A percentile compares a stretch with the other conserved stretches of the same genome.
Evolutionary conservation across 257 asterid genomes (phyloP).

Genomic region (Nicotiana obtusifolia): DNA sequence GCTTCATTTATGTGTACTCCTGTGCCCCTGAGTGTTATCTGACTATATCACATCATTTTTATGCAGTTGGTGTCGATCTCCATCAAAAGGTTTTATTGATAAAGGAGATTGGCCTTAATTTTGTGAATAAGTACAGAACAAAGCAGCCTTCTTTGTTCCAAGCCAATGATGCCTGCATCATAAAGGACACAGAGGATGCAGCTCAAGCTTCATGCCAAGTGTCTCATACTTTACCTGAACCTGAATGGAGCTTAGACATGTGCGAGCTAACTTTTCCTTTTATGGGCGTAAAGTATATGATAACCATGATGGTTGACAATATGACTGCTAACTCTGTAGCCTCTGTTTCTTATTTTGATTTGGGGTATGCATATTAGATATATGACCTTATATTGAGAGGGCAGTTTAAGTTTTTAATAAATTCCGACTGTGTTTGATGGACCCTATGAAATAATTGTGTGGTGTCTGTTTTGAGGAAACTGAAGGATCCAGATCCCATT

Average conservation of each 20-base stretch:
- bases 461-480: background rate
- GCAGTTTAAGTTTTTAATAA: background rate
- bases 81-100: conserved; percentile 58
- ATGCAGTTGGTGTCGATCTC: conserved; percentile 90
- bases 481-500: background rate
- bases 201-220: conserved; percentile 33
- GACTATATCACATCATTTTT: conserved; percentile 16
- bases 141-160: conserved; percentile 33
- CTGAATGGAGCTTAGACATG: conserved; percentile 48
- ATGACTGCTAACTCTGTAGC: background rate
- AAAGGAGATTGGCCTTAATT: conserved; percentile 34
- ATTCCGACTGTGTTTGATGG: background rate
- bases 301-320: background rate
- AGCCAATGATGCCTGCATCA: conserved; percentile 35
- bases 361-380: background rate
- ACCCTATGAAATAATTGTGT: background rate
- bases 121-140: conserved; percentile 28
- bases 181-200: conserved; percentile 28
- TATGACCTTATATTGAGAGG: background rate
- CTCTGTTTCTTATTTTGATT: background rate
- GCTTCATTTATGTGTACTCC: background rate
- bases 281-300: background rate
- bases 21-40: background rate
- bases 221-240: conserved; percentile 25
- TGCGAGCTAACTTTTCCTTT: conserved; percentile 26